A percentile compares a stretch with the other conserved stretches of the same genome.
phyloP scores from a whole-genome alignment of 805 yeast species.

The Millerozyma miso region DNA sequence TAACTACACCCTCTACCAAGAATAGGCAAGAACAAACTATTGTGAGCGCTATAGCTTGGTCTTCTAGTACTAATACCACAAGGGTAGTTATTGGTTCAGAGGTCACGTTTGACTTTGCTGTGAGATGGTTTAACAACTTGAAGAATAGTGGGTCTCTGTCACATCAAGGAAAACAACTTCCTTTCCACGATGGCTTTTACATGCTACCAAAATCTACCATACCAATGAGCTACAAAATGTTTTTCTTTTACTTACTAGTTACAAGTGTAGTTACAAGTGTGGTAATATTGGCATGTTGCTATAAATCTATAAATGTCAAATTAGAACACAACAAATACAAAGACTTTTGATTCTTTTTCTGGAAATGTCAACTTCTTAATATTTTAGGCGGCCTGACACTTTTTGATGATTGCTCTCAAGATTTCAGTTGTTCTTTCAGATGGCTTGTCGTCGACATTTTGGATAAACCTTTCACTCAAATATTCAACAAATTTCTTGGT shows the following conservation, averaged over 20 bases:
- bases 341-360: slow-evolving; percentile 3
- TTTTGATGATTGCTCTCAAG: slow-evolving; percentile 38
- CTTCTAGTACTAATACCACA: slow-evolving; percentile 58
- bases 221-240: slow-evolving; percentile 22
- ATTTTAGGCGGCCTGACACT: slow-evolving; percentile 20
- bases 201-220: slow-evolving; percentile 28
- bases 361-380: not conserved
- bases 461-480: slow-evolving; percentile 23
- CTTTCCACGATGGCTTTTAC: slow-evolving; percentile 39
- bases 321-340: slow-evolving; percentile 14
- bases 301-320: slow-evolving; percentile 18
- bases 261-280: slow-evolving; percentile 20
- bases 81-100: slow-evolving; percentile 64
- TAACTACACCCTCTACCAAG: slow-evolving; percentile 33
- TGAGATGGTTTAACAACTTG: slow-evolving; percentile 49
- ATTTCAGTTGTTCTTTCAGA: slow-evolving; percentile 26
- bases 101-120: slow-evolving; percentile 53
- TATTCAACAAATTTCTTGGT: slow-evolving; percentile 22
- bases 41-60: slow-evolving; percentile 54
- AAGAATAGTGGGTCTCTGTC: slow-evolving; percentile 14
- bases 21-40: slow-evolving; percentile 35
- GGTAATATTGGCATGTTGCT: slow-evolving; percentile 20
- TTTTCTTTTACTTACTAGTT: slow-evolving; percentile 15
- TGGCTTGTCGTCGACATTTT: slow-evolving; percentile 12
- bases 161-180: slow-evolving; percentile 18